Conservation (phyloP, 176 grass and related monocot genomes). For the Carex littledalei region DNA sequence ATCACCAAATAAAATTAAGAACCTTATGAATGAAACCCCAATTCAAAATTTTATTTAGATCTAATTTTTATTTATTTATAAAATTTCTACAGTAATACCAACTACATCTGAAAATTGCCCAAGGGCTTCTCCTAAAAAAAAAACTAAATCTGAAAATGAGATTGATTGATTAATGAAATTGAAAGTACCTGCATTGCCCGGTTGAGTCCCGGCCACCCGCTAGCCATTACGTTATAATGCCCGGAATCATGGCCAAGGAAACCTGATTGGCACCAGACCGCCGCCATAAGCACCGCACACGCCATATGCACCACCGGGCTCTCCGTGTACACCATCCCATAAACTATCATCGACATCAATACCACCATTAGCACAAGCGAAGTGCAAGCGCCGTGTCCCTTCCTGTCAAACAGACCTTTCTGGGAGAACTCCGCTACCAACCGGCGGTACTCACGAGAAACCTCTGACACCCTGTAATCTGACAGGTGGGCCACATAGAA, state of each 20-base stretch:
- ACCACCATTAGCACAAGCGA: not conserved
- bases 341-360: slow-evolving; percentile 8
- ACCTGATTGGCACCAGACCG: slow-evolving; percentile 27
- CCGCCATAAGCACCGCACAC: slow-evolving; percentile 22
- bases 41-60: too few relatives aligned
- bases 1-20: not conserved
- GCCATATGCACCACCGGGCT: not conserved
- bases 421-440: slow-evolving; percentile 25
- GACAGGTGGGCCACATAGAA: slow-evolving; percentile 20
- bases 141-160: too few relatives aligned
- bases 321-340: slow-evolving; percentile 4
- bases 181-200: slow-evolving; percentile 9
- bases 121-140: too few relatives aligned
- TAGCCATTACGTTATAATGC: slow-evolving; percentile 16
- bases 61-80: too few relatives aligned
- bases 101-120: too few relatives aligned
- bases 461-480: slow-evolving; percentile 23
- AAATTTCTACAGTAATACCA: too few relatives aligned
- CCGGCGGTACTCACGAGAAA: slow-evolving; percentile 39
- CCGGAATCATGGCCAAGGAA: slow-evolving; percentile 41
- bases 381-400: slow-evolving; percentile 2
- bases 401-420: slow-evolving; percentile 29
- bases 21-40: not conserved
- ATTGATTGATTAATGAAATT: not conserved
- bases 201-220: slow-evolving; percentile 3